Base-by-base conservation (phyloP, 2,329 filamentous ascomycete genomes). In the Penicillium carneum region DNA sequence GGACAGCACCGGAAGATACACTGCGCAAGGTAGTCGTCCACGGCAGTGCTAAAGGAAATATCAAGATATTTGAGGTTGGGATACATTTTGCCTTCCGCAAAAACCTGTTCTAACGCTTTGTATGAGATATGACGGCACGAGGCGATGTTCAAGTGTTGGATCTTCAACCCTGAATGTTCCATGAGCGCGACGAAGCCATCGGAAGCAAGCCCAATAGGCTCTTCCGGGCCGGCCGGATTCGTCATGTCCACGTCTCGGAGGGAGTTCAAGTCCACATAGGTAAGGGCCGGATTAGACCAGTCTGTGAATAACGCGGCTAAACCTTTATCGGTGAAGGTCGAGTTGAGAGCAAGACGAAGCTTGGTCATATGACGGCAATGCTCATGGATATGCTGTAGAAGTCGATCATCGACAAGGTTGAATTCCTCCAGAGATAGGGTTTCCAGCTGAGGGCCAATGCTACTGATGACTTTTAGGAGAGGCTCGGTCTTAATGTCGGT, bases 91-190 rank as follows among this genome's bases (percentile, higher is more conserved):
- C 82, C 83, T 9, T 79, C 77, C 55, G 84, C 81, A 71, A 98
- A 97, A 0, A 90, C 88, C 10, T 88, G 84, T 63, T 91, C 87
- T 61, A 97, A 93, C 0, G 91, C 87, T 16, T 85, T 79, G 36
- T 84, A 82, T 1, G 87, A 84, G 64, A 98, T 93, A 74, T 97
- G 90, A 3, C 94, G 89, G 72, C 92, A 96, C 0, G 90, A 91
- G 14, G 91, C 86, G n/a, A 97, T 82, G 71, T 96, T 91, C 36
- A 98, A 81, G 42, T 84, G 81, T 61, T 84, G 83, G 1, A 98
- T 77, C 11, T 79, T 82, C 1, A 79, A 73, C 4, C 91, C 91
- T 0, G 93, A 97, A 73, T 97, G 94, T 0, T 81, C 79, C 91
- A 97, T 97, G 45, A 97, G 79, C 0, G 92, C 91, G 65, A 84